Evolutionary conservation across 495 filamentous ascomycete species (phyloP).

Genomic region (Margaritispora aquatica): DNA sequence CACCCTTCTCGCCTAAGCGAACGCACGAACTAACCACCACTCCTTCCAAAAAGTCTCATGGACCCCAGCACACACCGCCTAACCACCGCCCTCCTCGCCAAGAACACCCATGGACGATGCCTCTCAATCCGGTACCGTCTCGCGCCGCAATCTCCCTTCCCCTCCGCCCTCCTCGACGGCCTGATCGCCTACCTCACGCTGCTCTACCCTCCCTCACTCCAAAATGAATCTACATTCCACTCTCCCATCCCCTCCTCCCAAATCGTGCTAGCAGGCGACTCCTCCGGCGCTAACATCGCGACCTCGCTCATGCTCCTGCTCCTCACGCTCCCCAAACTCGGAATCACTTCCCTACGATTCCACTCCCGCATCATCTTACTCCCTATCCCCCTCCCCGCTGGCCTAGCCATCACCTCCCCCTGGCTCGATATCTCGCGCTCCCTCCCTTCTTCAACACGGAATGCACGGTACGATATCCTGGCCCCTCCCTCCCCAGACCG

Average conservation of each 20-base stretch:
- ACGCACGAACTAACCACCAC: too few species aligned
- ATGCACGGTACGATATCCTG: slow-evolving; percentile 70
- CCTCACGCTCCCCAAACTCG: neutral
- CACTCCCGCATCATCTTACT: neutral
- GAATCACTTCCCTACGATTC: neutral
- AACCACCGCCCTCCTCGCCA: slow-evolving; percentile 40
- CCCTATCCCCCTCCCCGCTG: slow-evolving; percentile 60
- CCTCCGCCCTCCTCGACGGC: slow-evolving; percentile 74
- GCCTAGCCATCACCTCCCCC: slow-evolving; percentile 55
- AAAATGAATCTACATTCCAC: slow-evolving; percentile 67
- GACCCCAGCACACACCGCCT: slow-evolving; percentile 63
- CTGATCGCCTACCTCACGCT: slow-evolving; percentile 78
- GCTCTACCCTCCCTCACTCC: slow-evolving; percentile 66
- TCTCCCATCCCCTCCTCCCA: slow-evolving; percentile 46
- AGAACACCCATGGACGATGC: slow-evolving; percentile 47
- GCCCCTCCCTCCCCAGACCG: slow-evolving; percentile 23
- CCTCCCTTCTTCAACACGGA: slow-evolving; percentile 61
- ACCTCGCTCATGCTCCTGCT: neutral
- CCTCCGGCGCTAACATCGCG: slow-evolving; percentile 64
- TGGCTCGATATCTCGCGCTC: slow-evolving; percentile 76
- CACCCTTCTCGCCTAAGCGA: neutral
- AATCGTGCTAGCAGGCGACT: slow-evolving; percentile 78
- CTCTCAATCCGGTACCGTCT: slow-evolving; percentile 82
- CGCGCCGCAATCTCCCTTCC: slow-evolving; percentile 78
- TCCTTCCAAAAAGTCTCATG: too few species aligned